These are phyloP conservation scores for Scytalidium lignicola DNA, from an alignment of 2,329 filamentous ascomycete genomes.

Conservation along the genomic window DNA sequence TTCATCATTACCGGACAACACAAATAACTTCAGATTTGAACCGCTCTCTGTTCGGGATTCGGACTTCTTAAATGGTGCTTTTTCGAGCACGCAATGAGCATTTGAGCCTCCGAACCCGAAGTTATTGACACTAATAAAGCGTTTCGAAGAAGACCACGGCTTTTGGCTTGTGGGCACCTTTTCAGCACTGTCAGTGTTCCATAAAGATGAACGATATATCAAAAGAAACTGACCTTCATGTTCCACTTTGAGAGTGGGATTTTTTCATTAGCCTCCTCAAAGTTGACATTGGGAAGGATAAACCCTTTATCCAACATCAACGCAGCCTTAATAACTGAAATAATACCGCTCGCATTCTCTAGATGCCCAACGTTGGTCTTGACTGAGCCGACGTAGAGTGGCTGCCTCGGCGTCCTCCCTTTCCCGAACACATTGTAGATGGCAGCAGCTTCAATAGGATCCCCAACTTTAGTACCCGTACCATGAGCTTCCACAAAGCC, in stretches of 20 bases:
- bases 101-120: conserved; percentile 44
- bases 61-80: too few relatives aligned
- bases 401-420: conserved; percentile 16
- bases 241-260: conserved; percentile 33
- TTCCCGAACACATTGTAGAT: conserved; percentile 21
- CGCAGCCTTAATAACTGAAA: conserved; percentile 23
- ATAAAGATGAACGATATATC: too few relatives aligned
- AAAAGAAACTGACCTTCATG: conserved; percentile 24
- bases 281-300: conserved; percentile 23
- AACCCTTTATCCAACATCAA: conserved; percentile 24
- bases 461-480: conserved; percentile 16
- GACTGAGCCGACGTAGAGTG: conserved; percentile 18
- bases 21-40: too few relatives aligned
- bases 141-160: conserved; percentile 31
- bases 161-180: conserved; percentile 25
- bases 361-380: conserved; percentile 23
- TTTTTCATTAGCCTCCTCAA: conserved; percentile 34
- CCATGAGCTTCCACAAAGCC: conserved; percentile 16
- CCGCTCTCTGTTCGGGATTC: too few relatives aligned
- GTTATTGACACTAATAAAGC: conserved; percentile 38
- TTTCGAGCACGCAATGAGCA: conserved; percentile 33
- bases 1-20: too few relatives aligned
- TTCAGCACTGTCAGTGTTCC: not conserved
- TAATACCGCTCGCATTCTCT: conserved; percentile 9
- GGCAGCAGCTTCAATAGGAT: conserved; percentile 19